These are phyloP conservation scores for Rhododendron vialii DNA, from an alignment of 148 eudicot species.

Conservation along the genomic window DNA sequence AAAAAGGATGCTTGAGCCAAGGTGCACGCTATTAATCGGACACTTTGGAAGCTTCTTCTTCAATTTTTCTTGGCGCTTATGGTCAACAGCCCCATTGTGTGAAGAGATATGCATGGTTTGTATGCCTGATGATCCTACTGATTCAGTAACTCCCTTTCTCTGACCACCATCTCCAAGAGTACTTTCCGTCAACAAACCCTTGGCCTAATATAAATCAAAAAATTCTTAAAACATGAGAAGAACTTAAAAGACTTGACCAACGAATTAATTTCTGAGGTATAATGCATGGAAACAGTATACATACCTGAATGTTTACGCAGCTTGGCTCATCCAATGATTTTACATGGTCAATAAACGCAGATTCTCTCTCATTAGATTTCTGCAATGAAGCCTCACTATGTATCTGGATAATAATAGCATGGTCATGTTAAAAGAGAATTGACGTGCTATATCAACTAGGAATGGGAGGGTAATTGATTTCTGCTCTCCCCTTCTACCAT, in stretches of 20 bases:
- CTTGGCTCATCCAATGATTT: conserved; percentile 8
- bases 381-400: not conserved
- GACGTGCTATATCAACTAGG: not conserved
- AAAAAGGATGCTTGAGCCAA: conserved; percentile 55
- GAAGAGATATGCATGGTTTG: not conserved
- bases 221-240: not conserved
- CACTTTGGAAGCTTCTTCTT: conserved; percentile 31
- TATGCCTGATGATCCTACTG: not conserved
- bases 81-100: conserved; percentile 12
- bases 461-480: not conserved
- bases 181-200: not conserved
- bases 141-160: not conserved
- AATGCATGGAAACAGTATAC: not conserved
- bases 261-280: not conserved
- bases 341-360: conserved; percentile 2
- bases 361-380: conserved; percentile 2
- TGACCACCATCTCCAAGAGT: not conserved
- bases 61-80: conserved; percentile 15
- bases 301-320: conserved; percentile 14
- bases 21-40: conserved; percentile 28
- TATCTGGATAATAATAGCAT: conserved; percentile 15
- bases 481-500: not conserved
- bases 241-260: not conserved
- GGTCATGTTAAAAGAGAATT: not conserved
- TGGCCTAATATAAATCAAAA: not conserved